Evolutionary conservation across 441 rosid genomes (phyloP), one percentile per base, ranked within the genome.

Genomic region (Euphorbia celastroides): DNA sequence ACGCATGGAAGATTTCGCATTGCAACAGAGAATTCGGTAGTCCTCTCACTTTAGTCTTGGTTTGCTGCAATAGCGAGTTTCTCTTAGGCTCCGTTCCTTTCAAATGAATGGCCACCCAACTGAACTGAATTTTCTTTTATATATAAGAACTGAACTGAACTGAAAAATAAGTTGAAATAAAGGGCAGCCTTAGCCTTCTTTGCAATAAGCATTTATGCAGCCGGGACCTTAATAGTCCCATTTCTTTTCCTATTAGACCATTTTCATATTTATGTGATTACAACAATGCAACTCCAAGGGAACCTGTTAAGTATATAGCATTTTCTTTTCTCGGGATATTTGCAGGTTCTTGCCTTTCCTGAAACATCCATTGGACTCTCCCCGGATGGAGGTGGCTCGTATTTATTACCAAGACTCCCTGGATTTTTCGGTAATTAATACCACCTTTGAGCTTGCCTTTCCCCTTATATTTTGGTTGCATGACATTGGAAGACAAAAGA

Each of bases 21-120:
- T 69, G 96, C 88, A 58, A 90, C 96, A 46, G 97, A 93, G 83
- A 93, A 87, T 69, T 77, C 94, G 81, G 97, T 93, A 79, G 0
- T 62, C 60, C 55, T 60, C 69, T 74, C 76, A 74, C 13, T 67
- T 71, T 62, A 6, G 22, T 32, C 46, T 9, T 7, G 46, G 12
- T 64, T 70, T 76, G 30, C 56, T 27, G 57, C 34, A 19, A 22
- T 46, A 23, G 22, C 13, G 20, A 23, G 7, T 73, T 50, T 36
- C 42, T 17, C 32, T 19, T 55, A 16, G n/a, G n/a, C n/a, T n/a
- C n/a, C n/a, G n/a, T n/a, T n/a, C n/a, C 12, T 2, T 25, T 62
- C 46, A 6, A 56, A 42, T 9, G 12, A 9, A 38, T 38, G 44
- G 44, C n/a, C n/a, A n/a, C n/a, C n/a, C n/a, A n/a, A n/a, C n/a